A percentile compares a stretch with the other conserved stretches of the same genome.
Evolutionary conservation across 352 stramenopile species (phyloP).

Genomic region (Globisporangium emineosum): DNA sequence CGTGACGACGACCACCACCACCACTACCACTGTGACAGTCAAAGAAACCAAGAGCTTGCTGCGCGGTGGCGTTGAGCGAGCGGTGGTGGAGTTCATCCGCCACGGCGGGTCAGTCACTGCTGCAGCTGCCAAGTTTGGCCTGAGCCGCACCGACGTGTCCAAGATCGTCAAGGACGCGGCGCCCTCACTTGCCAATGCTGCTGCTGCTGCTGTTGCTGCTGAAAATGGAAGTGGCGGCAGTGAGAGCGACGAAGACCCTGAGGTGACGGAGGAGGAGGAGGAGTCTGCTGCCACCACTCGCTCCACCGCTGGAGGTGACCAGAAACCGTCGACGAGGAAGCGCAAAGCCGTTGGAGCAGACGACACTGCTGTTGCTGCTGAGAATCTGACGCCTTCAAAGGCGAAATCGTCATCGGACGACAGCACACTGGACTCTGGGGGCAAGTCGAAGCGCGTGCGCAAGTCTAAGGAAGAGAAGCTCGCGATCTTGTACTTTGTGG

Average conservation of each 20-base stretch:
- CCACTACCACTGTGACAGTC: slow-evolving; percentile 4
- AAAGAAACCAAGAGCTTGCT: neutral
- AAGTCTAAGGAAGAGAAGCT: slow-evolving; percentile 53
- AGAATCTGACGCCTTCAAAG: neutral
- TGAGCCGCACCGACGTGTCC: slow-evolving; percentile 27
- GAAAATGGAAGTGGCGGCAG: neutral
- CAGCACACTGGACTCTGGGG: slow-evolving; percentile 4
- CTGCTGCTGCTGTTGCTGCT: neutral
- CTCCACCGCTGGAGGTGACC: neutral
- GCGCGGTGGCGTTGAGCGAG: neutral
- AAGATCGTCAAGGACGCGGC: slow-evolving; percentile 25
- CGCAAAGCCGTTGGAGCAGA: slow-evolving; percentile 7
- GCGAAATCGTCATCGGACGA: neutral
- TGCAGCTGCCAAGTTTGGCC: slow-evolving; percentile 25
- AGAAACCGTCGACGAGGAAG: slow-evolving; percentile 8
- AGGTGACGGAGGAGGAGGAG: slow-evolving; percentile 9
- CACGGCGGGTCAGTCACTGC: slow-evolving; percentile 24
- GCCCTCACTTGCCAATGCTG: neutral
- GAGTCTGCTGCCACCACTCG: neutral
- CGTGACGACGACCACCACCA: neutral
- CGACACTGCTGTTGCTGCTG: neutral
- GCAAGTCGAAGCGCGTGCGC: slow-evolving; percentile 35
- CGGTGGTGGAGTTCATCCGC: slow-evolving; percentile 22
- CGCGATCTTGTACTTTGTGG: slow-evolving; percentile 50
- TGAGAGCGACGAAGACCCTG: slow-evolving; percentile 3